Evolutionary conservation across 2,329 filamentous ascomycete genomes (phyloP).

Genomic region (Apiospora pterosperma): DNA sequence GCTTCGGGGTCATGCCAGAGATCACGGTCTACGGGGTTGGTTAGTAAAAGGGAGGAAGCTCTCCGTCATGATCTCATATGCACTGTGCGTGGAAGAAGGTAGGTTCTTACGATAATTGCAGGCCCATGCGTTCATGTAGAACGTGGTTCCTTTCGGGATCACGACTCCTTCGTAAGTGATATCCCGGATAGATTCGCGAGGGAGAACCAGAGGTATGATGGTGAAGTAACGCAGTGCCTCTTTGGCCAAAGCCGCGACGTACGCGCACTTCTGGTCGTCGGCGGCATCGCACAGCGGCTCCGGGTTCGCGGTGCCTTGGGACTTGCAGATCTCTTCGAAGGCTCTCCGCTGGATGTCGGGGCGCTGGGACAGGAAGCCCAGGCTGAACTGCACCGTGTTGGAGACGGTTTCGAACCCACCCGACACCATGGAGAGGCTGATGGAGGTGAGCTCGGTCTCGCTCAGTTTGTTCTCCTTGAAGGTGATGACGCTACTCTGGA

Average conservation of each 20-base stretch:
- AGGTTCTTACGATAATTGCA: slow-evolving; percentile 23
- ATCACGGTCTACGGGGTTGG: slow-evolving; percentile 15
- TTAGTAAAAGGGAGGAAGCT: neutral
- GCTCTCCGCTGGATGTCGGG: slow-evolving; percentile 62
- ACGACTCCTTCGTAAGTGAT: slow-evolving; percentile 64
- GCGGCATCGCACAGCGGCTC: slow-evolving; percentile 61
- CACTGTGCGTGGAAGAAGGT: neutral
- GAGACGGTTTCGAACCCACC: slow-evolving; percentile 66
- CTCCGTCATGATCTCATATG: neutral
- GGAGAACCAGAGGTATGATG: slow-evolving; percentile 76
- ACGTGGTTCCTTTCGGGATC: slow-evolving; percentile 73
- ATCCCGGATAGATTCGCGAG: slow-evolving; percentile 67
- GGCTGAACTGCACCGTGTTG: slow-evolving; percentile 62
- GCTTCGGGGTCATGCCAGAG: slow-evolving; percentile 21
- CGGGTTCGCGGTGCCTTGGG: slow-evolving; percentile 37
- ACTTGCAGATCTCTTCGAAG: slow-evolving; percentile 43
- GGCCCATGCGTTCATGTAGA: slow-evolving; percentile 60
- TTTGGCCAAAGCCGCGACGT: slow-evolving; percentile 74
- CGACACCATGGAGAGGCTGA: slow-evolving; percentile 66
- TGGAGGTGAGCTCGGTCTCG: slow-evolving; percentile 60
- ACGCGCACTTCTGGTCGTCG: slow-evolving; percentile 74
- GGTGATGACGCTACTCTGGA: slow-evolving; percentile 63
- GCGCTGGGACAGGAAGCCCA: slow-evolving; percentile 55
- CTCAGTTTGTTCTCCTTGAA: slow-evolving; percentile 62
- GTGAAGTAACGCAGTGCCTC: slow-evolving; percentile 77